Evolutionary conservation across 768 basidiomycete species (phyloP).

Genomic region (Xanthoconium stramineum): DNA sequence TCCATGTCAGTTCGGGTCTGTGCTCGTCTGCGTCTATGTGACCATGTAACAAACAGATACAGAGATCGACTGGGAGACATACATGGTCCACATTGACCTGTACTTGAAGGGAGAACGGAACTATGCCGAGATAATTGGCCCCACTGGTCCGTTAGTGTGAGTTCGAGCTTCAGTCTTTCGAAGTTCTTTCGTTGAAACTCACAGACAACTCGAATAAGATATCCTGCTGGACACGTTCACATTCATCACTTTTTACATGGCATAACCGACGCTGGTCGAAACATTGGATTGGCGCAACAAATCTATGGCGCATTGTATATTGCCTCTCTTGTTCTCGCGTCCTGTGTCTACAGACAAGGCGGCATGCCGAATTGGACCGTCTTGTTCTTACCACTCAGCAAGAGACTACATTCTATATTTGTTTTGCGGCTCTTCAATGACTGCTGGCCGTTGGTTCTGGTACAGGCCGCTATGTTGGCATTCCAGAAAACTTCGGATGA

Average conservation of each 20-base stretch:
- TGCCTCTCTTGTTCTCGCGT: constrained; percentile 57
- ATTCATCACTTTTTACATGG: constrained; percentile 71
- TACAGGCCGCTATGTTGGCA: constrained; percentile 65
- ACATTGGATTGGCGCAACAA: constrained; percentile 67
- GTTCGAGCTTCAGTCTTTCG: constrained; percentile 16
- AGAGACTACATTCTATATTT: constrained; percentile 92
- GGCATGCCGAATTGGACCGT: constrained; percentile 70
- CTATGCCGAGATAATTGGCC: constrained; percentile 79
- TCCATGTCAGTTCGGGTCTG: constrained; percentile 59
- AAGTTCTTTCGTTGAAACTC: background rate
- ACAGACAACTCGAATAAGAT: constrained; percentile 45
- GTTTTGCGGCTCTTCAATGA: constrained; percentile 93
- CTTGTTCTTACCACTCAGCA: constrained; percentile 78
- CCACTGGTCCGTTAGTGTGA: constrained; percentile 92
- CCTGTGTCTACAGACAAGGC: constrained; percentile 63
- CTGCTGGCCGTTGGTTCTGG: constrained; percentile 73
- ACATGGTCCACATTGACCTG: constrained; percentile 82
- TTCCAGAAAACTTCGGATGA: constrained; percentile 60
- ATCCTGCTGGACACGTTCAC: constrained; percentile 90
- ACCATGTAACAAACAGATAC: constrained; percentile 61
- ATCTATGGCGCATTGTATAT: constrained; percentile 78
- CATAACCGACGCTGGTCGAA: constrained; percentile 57
- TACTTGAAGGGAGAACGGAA: constrained; percentile 81
- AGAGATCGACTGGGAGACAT: constrained; percentile 97
- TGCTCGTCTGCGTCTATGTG: constrained; percentile 9